Conservation (phyloP, 768 basidiomycete genomes). For the Mycena belliarum region DNA sequence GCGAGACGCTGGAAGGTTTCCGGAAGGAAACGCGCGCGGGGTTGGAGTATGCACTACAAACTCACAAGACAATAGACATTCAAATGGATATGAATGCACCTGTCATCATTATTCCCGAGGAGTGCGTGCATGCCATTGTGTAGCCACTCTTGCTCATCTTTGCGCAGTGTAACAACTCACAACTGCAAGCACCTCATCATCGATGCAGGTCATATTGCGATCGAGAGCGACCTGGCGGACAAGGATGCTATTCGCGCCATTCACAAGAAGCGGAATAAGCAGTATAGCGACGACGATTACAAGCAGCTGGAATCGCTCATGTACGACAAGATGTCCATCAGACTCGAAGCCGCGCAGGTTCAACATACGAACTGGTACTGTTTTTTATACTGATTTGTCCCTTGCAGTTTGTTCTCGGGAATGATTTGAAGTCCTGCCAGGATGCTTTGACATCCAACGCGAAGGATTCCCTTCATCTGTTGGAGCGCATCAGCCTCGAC, state of each 20-base stretch:
- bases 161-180: conserved; percentile 67
- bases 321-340: conserved; percentile 89
- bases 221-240: conserved; percentile 87
- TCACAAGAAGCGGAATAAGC: conserved; percentile 77
- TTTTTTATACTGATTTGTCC: conserved; percentile 28
- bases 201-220: conserved; percentile 95
- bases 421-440: conserved; percentile 78
- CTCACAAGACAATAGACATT: conserved; percentile 95
- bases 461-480: conserved; percentile 71
- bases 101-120: conserved; percentile 94
- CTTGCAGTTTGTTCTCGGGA: conserved; percentile 90
- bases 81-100: conserved; percentile 96
- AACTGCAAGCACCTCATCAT: conserved; percentile 85
- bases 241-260: conserved; percentile 78
- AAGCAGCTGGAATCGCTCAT: conserved; percentile 84
- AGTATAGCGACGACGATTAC: conserved; percentile 88
- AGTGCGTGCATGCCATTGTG: conserved; percentile 46
- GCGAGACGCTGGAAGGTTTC: conserved; percentile 89
- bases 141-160: conserved; percentile 5
- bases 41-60: conserved; percentile 88
- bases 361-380: not conserved
- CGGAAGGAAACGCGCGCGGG: conserved; percentile 93
- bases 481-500: conserved; percentile 91
- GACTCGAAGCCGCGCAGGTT: conserved; percentile 89
- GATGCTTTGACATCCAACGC: conserved; percentile 67